Conservation (phyloP, 495 filamentous ascomycete species). For the Umbilicaria muhlenbergii region DNA sequence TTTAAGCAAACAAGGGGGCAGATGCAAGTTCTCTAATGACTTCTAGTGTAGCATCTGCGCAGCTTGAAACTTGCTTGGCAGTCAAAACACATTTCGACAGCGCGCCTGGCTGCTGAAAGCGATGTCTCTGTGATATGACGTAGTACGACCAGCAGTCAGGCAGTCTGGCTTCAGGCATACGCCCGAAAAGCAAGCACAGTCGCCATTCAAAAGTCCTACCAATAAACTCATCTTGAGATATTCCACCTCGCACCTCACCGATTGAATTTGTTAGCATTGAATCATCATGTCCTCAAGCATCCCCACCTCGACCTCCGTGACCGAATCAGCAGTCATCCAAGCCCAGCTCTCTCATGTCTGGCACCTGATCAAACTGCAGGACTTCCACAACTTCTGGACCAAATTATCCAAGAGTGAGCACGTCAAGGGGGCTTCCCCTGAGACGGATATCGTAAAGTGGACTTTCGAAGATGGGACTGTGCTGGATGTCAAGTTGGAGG, state of each 20-base stretch:
- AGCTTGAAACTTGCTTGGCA: too few species aligned
- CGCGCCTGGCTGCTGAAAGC: too few species aligned
- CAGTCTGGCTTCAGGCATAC: too few species aligned
- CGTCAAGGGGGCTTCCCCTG: constrained; percentile 39
- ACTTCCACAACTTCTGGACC: constrained; percentile 45
- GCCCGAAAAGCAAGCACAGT: too few species aligned
- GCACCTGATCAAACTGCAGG: constrained; percentile 50
- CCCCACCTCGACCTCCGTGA: constrained; percentile 46
- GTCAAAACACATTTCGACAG: too few species aligned
- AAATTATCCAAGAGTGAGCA: constrained; percentile 29
- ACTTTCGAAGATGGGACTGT: constrained; percentile 45
- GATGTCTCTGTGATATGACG: too few species aligned
- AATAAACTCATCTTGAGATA: too few species aligned
- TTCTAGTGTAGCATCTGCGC: too few species aligned
- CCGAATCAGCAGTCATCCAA: constrained; percentile 48
- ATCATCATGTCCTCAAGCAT: constrained; percentile 26
- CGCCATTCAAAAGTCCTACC: too few species aligned
- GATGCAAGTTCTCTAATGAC: too few species aligned
- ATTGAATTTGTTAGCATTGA: neutral
- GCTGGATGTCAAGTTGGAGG: constrained; percentile 55
- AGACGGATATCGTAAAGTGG: constrained; percentile 51
- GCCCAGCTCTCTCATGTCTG: constrained; percentile 45
- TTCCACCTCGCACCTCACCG: neutral
- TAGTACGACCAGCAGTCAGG: too few species aligned
- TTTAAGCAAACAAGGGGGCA: too few species aligned